A percentile compares a stretch with the other conserved stretches of the same genome.
These are phyloP conservation scores for Tetratostichococcus sp. DNA, from an alignment of 139 green algal genomes.

Conservation along the genomic window DNA sequence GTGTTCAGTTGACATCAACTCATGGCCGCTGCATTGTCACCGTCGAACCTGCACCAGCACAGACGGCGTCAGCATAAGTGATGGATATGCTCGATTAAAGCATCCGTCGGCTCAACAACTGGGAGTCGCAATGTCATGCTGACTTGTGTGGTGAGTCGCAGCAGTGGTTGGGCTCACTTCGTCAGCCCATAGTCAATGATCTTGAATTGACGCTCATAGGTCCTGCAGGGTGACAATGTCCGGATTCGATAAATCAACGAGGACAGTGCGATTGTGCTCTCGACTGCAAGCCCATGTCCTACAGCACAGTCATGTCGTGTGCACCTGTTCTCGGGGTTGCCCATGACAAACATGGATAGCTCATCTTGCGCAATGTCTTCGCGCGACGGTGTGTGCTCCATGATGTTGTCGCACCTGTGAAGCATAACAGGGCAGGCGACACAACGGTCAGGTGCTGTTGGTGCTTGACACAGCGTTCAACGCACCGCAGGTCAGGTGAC, in stretches of 20 bases:
- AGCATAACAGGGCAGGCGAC: too few species aligned
- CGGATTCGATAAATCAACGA: too few species aligned
- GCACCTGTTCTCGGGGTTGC: not conserved
- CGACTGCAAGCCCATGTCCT: too few species aligned
- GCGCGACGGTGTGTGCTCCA: not conserved
- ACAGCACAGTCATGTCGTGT: too few species aligned
- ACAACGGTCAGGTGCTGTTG: too few species aligned
- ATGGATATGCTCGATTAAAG: not conserved
- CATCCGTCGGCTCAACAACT: not conserved
- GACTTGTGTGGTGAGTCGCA: too few species aligned
- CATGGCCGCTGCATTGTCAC: not conserved
- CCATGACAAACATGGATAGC: not conserved
- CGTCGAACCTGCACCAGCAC: not conserved
- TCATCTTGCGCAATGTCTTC: not conserved
- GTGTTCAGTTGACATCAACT: too few species aligned
- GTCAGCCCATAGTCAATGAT: not conserved
- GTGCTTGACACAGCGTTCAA: too few species aligned
- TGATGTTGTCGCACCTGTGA: not conserved
- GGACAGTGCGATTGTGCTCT: too few species aligned
- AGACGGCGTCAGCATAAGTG: not conserved
- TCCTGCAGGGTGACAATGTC: not conserved
- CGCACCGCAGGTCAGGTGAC: too few species aligned
- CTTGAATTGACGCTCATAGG: not conserved
- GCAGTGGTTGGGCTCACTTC: not conserved
- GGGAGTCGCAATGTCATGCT: too few species aligned